phyloP scores from a whole-genome alignment of 2,329 filamentous ascomycete species.

The Lecanicillium sp. region DNA sequence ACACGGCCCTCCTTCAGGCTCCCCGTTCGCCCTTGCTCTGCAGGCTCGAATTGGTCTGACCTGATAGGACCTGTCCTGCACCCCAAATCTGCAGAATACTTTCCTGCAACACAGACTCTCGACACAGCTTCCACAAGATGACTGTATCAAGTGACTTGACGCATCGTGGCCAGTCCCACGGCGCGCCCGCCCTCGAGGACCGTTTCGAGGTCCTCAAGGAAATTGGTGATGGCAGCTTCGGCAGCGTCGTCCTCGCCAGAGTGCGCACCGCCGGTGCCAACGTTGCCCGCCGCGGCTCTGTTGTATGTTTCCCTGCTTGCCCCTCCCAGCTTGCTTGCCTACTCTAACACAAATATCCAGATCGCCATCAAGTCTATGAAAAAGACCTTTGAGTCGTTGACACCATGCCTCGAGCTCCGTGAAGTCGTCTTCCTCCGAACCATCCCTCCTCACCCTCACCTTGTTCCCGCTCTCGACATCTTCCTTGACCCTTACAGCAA shows the following conservation, averaged over 20 bases:
- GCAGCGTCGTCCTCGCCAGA: slow-evolving; percentile 86
- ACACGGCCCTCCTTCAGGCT: slow-evolving; percentile 5
- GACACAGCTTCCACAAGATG: slow-evolving; percentile 47
- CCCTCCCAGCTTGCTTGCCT: slow-evolving; percentile 4
- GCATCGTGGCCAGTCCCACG: slow-evolving; percentile 58
- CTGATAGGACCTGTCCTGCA: slow-evolving; percentile 7
- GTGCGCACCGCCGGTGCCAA: slow-evolving; percentile 85
- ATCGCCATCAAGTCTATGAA: slow-evolving; percentile 99
- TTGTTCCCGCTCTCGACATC: slow-evolving; percentile 96
- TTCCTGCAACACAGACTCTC: slow-evolving; percentile 1
- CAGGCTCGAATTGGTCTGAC: slow-evolving; percentile 2
- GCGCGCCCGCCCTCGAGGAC: slow-evolving; percentile 71
- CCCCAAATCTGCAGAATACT: slow-evolving; percentile 5
- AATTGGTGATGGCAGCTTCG: slow-evolving; percentile 97
- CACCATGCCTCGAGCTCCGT: slow-evolving; percentile 83
- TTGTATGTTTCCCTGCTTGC: slow-evolving; percentile 56
- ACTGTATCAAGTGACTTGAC: slow-evolving; percentile 69
- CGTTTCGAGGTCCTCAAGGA: slow-evolving; percentile 96
- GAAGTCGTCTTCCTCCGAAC: slow-evolving; percentile 96
- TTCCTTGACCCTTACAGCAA: slow-evolving; percentile 94
- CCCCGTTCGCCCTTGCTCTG: slow-evolving; percentile 1
- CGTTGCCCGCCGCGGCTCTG: slow-evolving; percentile 81
- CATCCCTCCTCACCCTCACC: slow-evolving; percentile 78
- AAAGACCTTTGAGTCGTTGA: slow-evolving; percentile 93
- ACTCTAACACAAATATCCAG: slow-evolving; percentile 39